A percentile compares a stretch with the other conserved stretches of the same genome.
These are phyloP conservation scores for Xylariaceae sp. DNA, from an alignment of 2,329 filamentous ascomycete species.

Conservation along the genomic window DNA sequence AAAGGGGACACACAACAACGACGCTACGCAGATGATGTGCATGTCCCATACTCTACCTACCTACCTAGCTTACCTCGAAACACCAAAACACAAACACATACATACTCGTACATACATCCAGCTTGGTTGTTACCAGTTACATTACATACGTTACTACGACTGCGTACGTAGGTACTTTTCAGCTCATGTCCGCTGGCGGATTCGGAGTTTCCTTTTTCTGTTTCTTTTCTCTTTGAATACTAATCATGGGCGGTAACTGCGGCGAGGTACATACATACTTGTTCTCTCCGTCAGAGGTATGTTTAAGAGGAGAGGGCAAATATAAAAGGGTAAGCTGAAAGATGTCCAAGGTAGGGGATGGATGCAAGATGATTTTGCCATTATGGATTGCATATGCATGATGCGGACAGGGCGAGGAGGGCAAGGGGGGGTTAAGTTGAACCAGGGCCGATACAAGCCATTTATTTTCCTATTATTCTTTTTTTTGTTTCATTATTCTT, in stretches of 20 bases:
- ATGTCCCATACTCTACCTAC: constrained; percentile 14
- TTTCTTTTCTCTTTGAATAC: too few relatives aligned
- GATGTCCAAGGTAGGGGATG: neutral
- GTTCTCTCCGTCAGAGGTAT: neutral
- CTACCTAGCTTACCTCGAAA: too few relatives aligned
- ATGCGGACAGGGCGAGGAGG: neutral
- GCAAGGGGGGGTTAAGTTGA: neutral
- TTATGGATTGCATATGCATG: constrained; percentile 17
- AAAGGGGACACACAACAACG: constrained; percentile 22
- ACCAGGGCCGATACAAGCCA: neutral
- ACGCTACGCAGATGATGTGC: constrained; percentile 35
- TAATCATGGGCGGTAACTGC: too few relatives aligned
- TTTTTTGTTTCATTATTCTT: neutral
- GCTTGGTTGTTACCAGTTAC: too few relatives aligned
- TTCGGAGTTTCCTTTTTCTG: too few relatives aligned
- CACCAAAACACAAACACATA: neutral
- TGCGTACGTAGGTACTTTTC: too few relatives aligned
- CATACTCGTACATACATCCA: neutral
- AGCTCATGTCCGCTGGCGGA: too few relatives aligned
- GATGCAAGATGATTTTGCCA: constrained; percentile 18
- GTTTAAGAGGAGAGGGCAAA: neutral
- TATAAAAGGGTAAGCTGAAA: neutral
- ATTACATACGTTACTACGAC: too few relatives aligned
- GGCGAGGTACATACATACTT: too few relatives aligned
- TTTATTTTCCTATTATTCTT: neutral